A percentile compares a stretch with the other conserved stretches of the same genome.
phyloP scores from a whole-genome alignment of 1,284 basidiomycete species.

The Paramarasmius palmivorus region DNA sequence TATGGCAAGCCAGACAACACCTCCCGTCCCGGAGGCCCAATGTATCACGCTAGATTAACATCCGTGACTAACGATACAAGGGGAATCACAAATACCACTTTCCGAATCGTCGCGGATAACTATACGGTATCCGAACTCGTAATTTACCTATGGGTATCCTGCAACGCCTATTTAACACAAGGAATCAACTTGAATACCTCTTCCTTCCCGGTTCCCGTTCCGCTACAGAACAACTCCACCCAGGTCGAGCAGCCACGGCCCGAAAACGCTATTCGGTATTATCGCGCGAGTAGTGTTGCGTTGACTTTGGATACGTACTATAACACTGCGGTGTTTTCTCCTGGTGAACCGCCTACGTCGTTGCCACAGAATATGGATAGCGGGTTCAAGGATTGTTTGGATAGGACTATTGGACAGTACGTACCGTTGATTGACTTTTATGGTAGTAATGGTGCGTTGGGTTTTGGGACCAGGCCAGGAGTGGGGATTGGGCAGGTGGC shows the following conservation, averaged over 20 bases:
- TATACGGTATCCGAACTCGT: conserved; percentile 52
- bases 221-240: conserved; percentile 30
- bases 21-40: conserved; percentile 58
- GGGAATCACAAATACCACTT: conserved; percentile 53
- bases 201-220: conserved; percentile 33
- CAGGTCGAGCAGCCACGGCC: conserved; percentile 31
- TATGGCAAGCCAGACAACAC: conserved; percentile 54
- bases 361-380: too few species aligned
- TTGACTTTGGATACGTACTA: conserved; percentile 66
- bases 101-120: conserved; percentile 61
- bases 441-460: too few species aligned
- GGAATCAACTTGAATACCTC: conserved; percentile 2
- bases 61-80: conserved; percentile 43
- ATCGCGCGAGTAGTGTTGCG: conserved; percentile 54
- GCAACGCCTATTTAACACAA: too few species aligned
- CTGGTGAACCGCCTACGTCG: too few species aligned
- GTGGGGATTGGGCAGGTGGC: too few species aligned
- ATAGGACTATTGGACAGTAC: too few species aligned
- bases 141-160: too few species aligned
- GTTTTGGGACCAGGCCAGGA: too few species aligned
- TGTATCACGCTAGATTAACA: conserved; percentile 49
- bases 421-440: too few species aligned
- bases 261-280: conserved; percentile 40
- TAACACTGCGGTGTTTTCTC: conserved; percentile 41
- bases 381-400: too few species aligned